A percentile compares a stretch with the other conserved stretches of the same genome.
These are phyloP conservation scores for Hordeum pubiflorum DNA, from an alignment of 202 grass and related monocot species.

Conservation along the genomic window DNA sequence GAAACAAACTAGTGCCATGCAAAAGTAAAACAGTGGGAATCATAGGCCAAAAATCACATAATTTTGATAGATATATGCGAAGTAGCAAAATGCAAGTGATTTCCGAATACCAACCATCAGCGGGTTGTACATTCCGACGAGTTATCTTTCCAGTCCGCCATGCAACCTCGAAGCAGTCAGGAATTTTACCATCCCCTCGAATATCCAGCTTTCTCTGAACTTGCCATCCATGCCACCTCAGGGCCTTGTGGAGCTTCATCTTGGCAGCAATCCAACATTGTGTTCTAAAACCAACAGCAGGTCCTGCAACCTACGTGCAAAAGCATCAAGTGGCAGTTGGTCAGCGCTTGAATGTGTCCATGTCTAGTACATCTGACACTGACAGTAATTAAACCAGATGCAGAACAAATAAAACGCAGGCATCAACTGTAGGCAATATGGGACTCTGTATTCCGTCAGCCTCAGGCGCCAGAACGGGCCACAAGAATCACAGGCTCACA, in stretches of 20 bases:
- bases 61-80: neutral
- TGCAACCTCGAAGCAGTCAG: constrained; percentile 17
- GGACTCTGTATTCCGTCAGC: too few species aligned
- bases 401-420: neutral
- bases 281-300: constrained; percentile 11
- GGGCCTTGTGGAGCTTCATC: constrained; percentile 33
- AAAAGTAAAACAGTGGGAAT: neutral
- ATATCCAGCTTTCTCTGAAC: constrained; percentile 35
- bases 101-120: constrained; percentile 24
- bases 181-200: constrained; percentile 22
- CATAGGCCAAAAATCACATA: neutral
- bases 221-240: constrained; percentile 46
- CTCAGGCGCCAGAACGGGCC: neutral
- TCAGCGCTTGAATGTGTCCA: constrained; percentile 3
- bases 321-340: constrained; percentile 16
- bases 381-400: neutral
- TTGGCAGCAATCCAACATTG: constrained; percentile 47
- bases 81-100: neutral
- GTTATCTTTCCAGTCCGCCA: neutral
- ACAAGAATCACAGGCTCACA: constrained; percentile 1
- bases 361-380: neutral
- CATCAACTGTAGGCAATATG: neutral
- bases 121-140: neutral
- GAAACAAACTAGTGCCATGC: constrained; percentile 2
- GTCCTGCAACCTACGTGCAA: constrained; percentile 28